Conservation (phyloP, 495 filamentous ascomycete genomes). For the Trypethelium eluteriae region DNA sequence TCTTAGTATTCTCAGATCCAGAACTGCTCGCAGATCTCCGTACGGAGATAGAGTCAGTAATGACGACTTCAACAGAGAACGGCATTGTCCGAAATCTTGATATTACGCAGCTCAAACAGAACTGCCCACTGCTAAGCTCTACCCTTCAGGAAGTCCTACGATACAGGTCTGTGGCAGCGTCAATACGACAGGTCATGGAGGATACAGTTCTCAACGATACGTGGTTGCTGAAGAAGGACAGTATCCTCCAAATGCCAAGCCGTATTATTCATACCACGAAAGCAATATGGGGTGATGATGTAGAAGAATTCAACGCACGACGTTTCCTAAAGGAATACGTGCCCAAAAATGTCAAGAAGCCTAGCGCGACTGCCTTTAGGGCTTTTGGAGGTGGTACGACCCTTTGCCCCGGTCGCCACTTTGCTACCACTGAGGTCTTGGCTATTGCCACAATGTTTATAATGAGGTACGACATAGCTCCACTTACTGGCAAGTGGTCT, state of each 20-base stretch:
- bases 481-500: background rate
- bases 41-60: conserved; percentile 29
- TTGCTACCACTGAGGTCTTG: conserved; percentile 23
- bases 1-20: conserved; percentile 37
- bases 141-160: conserved; percentile 20
- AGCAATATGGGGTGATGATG: conserved; percentile 19
- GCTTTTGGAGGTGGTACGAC: conserved; percentile 22
- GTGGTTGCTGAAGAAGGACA: conserved; percentile 23
- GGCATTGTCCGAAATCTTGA: conserved; percentile 15
- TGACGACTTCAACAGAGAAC: conserved; percentile 13
- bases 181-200: conserved; percentile 21
- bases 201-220: conserved; percentile 18
- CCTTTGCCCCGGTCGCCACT: conserved; percentile 25
- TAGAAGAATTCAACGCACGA: conserved; percentile 19
- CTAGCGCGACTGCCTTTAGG: conserved; percentile 20
- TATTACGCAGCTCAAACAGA: conserved; percentile 14
- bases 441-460: conserved; percentile 21
- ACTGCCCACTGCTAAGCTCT: conserved; percentile 21
- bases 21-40: conserved; percentile 36
- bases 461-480: conserved; percentile 18
- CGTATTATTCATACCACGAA: conserved; percentile 14
- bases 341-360: conserved; percentile 14
- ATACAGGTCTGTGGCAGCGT: conserved; percentile 14
- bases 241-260: conserved; percentile 21
- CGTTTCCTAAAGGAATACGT: conserved; percentile 17